Evolutionary conservation across 495 filamentous ascomycete genomes (phyloP).

Genomic region (Durotheca rogersii): DNA sequence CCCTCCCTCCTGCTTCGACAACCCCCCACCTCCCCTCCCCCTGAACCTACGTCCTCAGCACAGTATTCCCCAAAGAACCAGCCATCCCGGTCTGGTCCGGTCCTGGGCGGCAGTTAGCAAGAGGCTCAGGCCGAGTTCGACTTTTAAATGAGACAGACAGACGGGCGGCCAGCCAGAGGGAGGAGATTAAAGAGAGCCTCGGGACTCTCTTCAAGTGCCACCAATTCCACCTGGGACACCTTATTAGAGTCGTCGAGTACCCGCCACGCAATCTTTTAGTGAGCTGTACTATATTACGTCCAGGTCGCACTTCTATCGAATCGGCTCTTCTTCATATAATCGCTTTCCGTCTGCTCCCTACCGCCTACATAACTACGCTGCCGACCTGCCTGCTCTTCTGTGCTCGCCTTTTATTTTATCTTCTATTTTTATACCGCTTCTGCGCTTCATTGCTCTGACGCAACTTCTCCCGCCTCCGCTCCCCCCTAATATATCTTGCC

Average conservation of each 20-base stretch:
- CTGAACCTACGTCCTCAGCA: too few species aligned
- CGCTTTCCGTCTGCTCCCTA: slow-evolving; percentile 26
- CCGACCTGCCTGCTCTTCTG: too few species aligned
- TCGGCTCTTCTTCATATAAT: slow-evolving; percentile 33
- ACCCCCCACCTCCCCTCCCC: too few species aligned
- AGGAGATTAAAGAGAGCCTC: slow-evolving; percentile 5
- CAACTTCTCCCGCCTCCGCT: too few species aligned
- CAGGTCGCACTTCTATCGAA: slow-evolving; percentile 29
- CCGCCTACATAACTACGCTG: too few species aligned
- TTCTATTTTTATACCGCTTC: slow-evolving; percentile 28
- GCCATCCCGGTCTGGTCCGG: not conserved
- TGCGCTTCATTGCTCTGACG: slow-evolving; percentile 26
- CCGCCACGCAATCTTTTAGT: slow-evolving; percentile 34
- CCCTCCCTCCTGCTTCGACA: too few species aligned
- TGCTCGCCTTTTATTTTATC: too few species aligned
- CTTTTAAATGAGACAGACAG: not conserved
- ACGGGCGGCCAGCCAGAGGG: too few species aligned
- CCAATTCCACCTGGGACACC: slow-evolving; percentile 34
- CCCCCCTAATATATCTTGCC: slow-evolving; percentile 25
- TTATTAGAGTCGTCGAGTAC: slow-evolving; percentile 33
- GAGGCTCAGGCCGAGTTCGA: slow-evolving; percentile 7
- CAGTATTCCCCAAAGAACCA: too few species aligned
- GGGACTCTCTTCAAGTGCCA: slow-evolving; percentile 27
- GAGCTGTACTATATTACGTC: slow-evolving; percentile 34
- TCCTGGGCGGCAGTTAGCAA: not conserved